These are phyloP conservation scores for Berkeleyomyces basicola DNA, from an alignment of 2,329 filamentous ascomycete species.

Conservation along the genomic window DNA sequence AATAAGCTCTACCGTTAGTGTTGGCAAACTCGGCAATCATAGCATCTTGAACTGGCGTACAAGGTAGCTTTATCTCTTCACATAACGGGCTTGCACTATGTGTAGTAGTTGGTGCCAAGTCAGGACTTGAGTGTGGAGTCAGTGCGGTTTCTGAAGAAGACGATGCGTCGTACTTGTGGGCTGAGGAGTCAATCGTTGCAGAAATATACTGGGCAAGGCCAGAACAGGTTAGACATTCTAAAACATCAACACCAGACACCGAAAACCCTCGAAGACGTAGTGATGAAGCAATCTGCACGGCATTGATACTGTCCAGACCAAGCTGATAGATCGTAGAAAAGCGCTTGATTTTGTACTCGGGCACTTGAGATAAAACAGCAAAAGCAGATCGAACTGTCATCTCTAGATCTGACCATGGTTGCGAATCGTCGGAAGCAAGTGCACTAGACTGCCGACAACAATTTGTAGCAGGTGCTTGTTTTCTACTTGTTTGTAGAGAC, in stretches of 20 bases:
- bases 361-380: constrained; percentile 38
- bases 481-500: background rate
- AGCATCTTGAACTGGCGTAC: constrained; percentile 62
- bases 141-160: background rate
- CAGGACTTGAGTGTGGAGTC: constrained; percentile 5
- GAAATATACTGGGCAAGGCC: background rate
- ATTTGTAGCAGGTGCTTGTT: background rate
- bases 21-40: constrained; percentile 62
- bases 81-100: background rate
- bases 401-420: constrained; percentile 36
- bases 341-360: constrained; percentile 33
- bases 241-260: constrained; percentile 55
- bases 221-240: constrained; percentile 27
- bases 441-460: background rate
- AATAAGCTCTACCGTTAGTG: constrained; percentile 51
- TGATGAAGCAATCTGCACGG: constrained; percentile 55
- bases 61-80: constrained; percentile 23
- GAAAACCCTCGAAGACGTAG: constrained; percentile 42
- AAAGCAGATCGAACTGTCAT: constrained; percentile 37
- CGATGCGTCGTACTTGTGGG: background rate
- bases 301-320: constrained; percentile 84
- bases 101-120: background rate
- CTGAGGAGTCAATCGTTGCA: background rate
- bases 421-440: background rate
- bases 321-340: constrained; percentile 66